Base-by-base conservation (phyloP, 768 basidiomycete genomes). In the Podaxis rugospora region DNA sequence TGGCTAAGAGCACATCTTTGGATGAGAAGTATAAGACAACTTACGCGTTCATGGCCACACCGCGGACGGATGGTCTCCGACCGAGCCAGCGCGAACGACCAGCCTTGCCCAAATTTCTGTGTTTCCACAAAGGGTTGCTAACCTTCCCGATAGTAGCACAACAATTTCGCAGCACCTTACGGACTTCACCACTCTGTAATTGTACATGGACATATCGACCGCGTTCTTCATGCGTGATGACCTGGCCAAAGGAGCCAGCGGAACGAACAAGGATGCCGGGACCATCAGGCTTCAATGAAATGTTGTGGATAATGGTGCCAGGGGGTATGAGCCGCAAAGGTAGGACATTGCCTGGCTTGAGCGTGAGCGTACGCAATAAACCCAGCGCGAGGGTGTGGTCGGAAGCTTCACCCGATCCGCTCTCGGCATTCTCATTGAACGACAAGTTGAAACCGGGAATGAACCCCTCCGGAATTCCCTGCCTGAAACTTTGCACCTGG, bases 41-140 rank as follows among this genome's bases (percentile, higher is more conserved):
- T 46, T 76, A 94, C 86, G 93, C 89, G 74, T 97, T 98, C 95
- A 96, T 96, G 46, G 95, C 95, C 65, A 97, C 88, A 87, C 95
- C 95, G 73, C 95, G 88, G 50, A 96, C 93, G 35, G 82, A 82
- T 0, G 95, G 95, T 65, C 92, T 74, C 69, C 85, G 76, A 16
- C 95, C 95, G 18, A 98, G 75, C 93, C 93, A 95, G 39, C 95
- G 80, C 44, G 80, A 78, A 65, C 96, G 77, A 32, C 97, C 97
- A 5, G 97, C 97, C 74, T 98, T 99, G 13, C 95, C 97, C 36
- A 98, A 74, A 47, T 78, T 86, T 13, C 87, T 79, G 63, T 89
- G 86, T 73, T 93, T 92, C 87, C 93, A 94, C 58, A 95, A 78
- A 40, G 87, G 82, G 71, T 99, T 99, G 76, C 92, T 93, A 57